Conservation (phyloP, 2,329 filamentous ascomycete species). For the Teratosphaeria epicoccoides region DNA sequence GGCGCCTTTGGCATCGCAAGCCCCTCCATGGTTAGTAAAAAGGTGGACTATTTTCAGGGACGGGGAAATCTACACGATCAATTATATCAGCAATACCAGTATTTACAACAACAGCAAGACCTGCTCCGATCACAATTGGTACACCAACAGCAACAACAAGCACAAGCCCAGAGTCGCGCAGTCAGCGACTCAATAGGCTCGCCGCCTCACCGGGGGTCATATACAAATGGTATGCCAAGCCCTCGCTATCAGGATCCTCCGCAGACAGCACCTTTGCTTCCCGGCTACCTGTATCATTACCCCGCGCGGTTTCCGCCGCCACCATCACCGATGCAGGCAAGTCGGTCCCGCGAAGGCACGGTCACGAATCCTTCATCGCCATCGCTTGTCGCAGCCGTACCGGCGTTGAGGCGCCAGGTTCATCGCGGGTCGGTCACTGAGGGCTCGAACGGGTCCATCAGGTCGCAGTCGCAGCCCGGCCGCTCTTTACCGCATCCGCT, state of each 20-base stretch:
- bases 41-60: constrained; percentile 33
- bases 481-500: constrained; percentile 32
- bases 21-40: constrained; percentile 29
- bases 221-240: constrained; percentile 22
- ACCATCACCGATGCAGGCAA: constrained; percentile 27
- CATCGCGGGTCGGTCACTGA: constrained; percentile 37
- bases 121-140: constrained; percentile 32
- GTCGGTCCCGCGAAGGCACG: constrained; percentile 33
- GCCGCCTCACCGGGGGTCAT: constrained; percentile 25
- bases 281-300: constrained; percentile 37
- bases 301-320: constrained; percentile 31
- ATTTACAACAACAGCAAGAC: constrained; percentile 27
- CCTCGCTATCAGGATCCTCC: constrained; percentile 21
- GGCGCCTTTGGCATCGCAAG: constrained; percentile 29
- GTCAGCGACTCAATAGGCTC: constrained; percentile 27
- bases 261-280: constrained; percentile 28
- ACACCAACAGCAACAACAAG: constrained; percentile 28
- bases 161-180: constrained; percentile 5
- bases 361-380: constrained; percentile 41
- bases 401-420: constrained; percentile 31
- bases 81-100: constrained; percentile 37
- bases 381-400: constrained; percentile 33
- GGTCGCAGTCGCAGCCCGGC: constrained; percentile 42
- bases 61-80: constrained; percentile 38
- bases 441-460: constrained; percentile 28